Base-by-base conservation (phyloP, 306 rosid species). In the Elaeagnus macrophylla region DNA sequence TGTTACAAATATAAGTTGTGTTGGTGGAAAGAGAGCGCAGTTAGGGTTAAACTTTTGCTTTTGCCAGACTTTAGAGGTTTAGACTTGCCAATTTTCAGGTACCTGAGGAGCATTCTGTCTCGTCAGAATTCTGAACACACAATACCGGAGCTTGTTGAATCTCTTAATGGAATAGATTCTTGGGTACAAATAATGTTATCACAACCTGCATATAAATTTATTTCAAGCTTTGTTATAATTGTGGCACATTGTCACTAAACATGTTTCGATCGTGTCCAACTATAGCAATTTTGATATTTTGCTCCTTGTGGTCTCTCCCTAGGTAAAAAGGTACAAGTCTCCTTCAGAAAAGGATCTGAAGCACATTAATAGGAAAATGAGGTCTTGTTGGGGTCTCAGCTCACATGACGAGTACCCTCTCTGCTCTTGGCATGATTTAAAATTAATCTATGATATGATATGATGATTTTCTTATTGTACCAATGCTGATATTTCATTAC, bases 331-430 rank as follows among this genome's bases (percentile, higher is more conserved):
- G 56, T 82, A 80, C 66, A 80, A 62, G 56, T 75, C 67, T 72
- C 89, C 96, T 49, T 80, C 96, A 41, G 93, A 87, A 48, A 84
- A 84, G 57, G 99, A 93, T 69, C 64, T 82, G 79, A 81, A 82
- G 71, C 99, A 87, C 76, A 87, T 93, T 72, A 77, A 82, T 69
- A 44, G 89, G 56, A 93, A 84, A 68, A 77, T 93, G 62, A 87
- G 79, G 65, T 82, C 94, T 60, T 93, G 99, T 57, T 84, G 96
- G 95, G 99, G 96, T 71, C 86, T 62, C 17, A 64, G 84, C 77
- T 78, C 94, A 13, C 84, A 74, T 7, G 96, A 93, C 68, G 94
- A 84, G 96, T 87, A 82, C 57, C 51, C 61, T 59, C 67, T 72
- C 48, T 32, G 39, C 70, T 69, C 72, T 57, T 78, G 19, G 47